A percentile compares a stretch with the other conserved stretches of the same genome.
These are phyloP conservation scores for Podospora fimiseda DNA, from an alignment of 495 filamentous ascomycete genomes.

Conservation along the genomic window DNA sequence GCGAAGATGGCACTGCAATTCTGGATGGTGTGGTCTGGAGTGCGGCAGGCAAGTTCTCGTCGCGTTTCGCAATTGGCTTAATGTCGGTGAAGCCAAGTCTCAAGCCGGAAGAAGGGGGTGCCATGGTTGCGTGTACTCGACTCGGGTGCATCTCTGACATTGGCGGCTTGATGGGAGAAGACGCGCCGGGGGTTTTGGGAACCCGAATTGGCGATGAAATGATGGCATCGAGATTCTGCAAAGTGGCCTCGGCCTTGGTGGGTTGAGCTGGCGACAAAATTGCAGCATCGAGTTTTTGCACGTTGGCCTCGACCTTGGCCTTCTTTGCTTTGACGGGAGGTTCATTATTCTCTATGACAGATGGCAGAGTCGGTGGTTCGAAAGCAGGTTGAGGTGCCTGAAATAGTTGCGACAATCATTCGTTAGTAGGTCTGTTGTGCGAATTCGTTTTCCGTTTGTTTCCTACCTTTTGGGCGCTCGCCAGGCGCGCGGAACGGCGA, in stretches of 20 bases:
- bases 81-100: slow-evolving; percentile 64
- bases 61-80: slow-evolving; percentile 28
- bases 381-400: slow-evolving; percentile 15
- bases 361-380: slow-evolving; percentile 30
- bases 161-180: slow-evolving; percentile 49
- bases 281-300: neutral
- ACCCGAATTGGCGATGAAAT: slow-evolving; percentile 38
- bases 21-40: slow-evolving; percentile 46
- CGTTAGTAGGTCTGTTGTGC: slow-evolving; percentile 1
- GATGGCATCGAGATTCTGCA: slow-evolving; percentile 25
- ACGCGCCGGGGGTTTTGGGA: slow-evolving; percentile 36
- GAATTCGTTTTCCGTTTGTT: slow-evolving; percentile 3
- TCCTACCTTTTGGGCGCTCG: slow-evolving; percentile 36
- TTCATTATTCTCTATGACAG: slow-evolving; percentile 41
- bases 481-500: slow-evolving; percentile 46
- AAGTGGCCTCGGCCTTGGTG: neutral
- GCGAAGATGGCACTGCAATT: slow-evolving; percentile 45
- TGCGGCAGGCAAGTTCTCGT: slow-evolving; percentile 21
- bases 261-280: slow-evolving; percentile 1
- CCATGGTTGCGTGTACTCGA: slow-evolving; percentile 66
- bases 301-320: too few relatives aligned
- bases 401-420: neutral
- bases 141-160: slow-evolving; percentile 73
- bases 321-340: too few relatives aligned
- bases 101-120: slow-evolving; percentile 59